These are phyloP conservation scores for Cronartium quercuum DNA, from an alignment of 1,284 basidiomycete genomes.

Conservation along the genomic window DNA sequence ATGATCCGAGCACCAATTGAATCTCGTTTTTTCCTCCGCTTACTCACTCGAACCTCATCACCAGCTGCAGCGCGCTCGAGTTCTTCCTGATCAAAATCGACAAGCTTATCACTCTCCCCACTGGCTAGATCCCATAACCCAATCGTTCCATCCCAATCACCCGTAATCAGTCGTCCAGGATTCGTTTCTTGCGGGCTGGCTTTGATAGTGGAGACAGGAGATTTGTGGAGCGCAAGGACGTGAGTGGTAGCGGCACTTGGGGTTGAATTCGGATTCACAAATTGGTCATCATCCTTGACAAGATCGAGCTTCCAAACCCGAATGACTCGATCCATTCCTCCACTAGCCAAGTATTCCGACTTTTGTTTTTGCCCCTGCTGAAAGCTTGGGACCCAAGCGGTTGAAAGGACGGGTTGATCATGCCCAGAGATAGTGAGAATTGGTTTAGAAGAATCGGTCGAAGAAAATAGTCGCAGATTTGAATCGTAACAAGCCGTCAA, in stretches of 20 bases:
- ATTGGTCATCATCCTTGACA: conserved; percentile 40
- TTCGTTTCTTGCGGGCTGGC: conserved; percentile 51
- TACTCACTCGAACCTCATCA: conserved; percentile 36
- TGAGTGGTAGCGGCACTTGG: conserved; percentile 59
- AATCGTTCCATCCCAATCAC: conserved; percentile 71
- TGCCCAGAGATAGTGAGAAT: conserved; percentile 42
- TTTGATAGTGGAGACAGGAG: conserved; percentile 67
- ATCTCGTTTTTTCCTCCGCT: conserved; percentile 30
- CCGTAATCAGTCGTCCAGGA: conserved; percentile 58
- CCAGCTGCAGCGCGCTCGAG: conserved; percentile 45
- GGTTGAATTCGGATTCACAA: conserved; percentile 47
- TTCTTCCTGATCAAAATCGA: conserved; percentile 55
- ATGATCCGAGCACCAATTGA: conserved; percentile 42
- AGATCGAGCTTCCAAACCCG: conserved; percentile 31
- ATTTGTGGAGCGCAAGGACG: conserved; percentile 57
- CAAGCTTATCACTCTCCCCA: conserved; percentile 59
- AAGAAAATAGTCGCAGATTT: conserved; percentile 45
- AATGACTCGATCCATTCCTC: conserved; percentile 34
- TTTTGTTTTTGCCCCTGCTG: not conserved
- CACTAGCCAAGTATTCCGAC: conserved; percentile 9
- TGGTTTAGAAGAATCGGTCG: conserved; percentile 40
- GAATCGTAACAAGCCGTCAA: conserved; percentile 50
- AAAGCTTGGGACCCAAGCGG: conserved; percentile 6
- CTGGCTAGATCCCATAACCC: conserved; percentile 59
- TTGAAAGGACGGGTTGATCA: conserved; percentile 22